These are phyloP conservation scores for Pythium brachiatum DNA, from an alignment of 352 stramenopile species.

Conservation along the genomic window DNA sequence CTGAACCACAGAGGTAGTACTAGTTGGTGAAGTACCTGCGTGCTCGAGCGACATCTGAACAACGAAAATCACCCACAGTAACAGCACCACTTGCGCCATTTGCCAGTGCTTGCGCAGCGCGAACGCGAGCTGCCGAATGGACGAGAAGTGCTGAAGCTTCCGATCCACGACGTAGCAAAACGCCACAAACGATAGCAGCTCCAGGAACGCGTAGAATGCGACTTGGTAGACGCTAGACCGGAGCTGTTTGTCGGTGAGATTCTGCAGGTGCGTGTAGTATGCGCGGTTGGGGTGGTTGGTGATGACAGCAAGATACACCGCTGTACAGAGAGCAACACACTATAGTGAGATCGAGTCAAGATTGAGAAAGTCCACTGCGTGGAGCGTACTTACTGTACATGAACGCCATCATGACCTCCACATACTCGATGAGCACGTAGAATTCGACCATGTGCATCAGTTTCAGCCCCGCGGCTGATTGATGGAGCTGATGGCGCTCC, in stretches of 20 bases:
- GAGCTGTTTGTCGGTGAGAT: slow-evolving; percentile 5
- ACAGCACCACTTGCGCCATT: slow-evolving; percentile 17
- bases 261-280: slow-evolving; percentile 10
- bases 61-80: slow-evolving; percentile 23
- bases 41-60: slow-evolving; percentile 14
- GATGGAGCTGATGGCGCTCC: background rate
- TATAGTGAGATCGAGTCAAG: too few relatives aligned
- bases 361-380: too few relatives aligned
- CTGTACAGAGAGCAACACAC: too few relatives aligned
- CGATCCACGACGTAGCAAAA: slow-evolving; percentile 1
- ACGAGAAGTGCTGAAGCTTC: background rate
- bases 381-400: slow-evolving; percentile 17
- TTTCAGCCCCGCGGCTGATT: background rate
- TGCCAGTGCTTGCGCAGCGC: slow-evolving; percentile 29
- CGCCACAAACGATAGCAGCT: slow-evolving; percentile 3
- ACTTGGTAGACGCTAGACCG: background rate
- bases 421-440: slow-evolving; percentile 20
- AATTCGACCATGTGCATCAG: slow-evolving; percentile 15
- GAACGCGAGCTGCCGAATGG: slow-evolving; percentile 27
- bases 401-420: slow-evolving; percentile 21
- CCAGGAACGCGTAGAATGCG: background rate
- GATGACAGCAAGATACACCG: background rate
- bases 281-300: background rate
- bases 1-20: background rate
- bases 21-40: background rate